These are phyloP conservation scores for Neonectria coccinea DNA, from an alignment of 2,329 filamentous ascomycete genomes.

Conservation along the genomic window DNA sequence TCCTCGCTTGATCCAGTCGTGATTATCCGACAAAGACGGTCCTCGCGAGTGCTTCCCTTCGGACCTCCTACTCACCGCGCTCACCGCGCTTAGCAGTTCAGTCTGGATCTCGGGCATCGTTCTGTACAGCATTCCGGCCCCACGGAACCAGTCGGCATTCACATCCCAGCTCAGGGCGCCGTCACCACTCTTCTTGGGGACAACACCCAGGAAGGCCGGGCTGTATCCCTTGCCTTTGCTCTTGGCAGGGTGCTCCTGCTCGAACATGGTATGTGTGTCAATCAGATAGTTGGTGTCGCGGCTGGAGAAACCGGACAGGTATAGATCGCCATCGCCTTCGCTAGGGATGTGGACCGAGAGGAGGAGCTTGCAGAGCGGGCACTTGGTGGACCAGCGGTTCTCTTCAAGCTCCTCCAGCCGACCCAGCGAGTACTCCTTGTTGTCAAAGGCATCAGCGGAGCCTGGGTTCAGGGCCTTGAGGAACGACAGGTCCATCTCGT, in stretches of 20 bases:
- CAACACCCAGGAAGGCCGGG: constrained; percentile 49
- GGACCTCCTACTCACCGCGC: constrained; percentile 28
- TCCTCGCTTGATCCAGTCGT: constrained; percentile 47
- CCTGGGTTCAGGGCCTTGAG: constrained; percentile 44
- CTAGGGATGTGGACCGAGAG: constrained; percentile 49
- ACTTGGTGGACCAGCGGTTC: constrained; percentile 50
- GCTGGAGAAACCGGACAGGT: constrained; percentile 51
- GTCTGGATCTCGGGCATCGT: constrained; percentile 44
- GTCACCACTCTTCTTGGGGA: constrained; percentile 48
- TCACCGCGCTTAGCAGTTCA: constrained; percentile 42
- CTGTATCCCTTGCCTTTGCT: constrained; percentile 46
- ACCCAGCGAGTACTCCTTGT: constrained; percentile 47
- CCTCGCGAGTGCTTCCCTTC: constrained; percentile 37
- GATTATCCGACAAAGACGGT: constrained; percentile 35
- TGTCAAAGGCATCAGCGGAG: constrained; percentile 49
- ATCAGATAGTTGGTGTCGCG: constrained; percentile 52
- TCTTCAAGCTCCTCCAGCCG: constrained; percentile 48
- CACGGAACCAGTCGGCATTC: constrained; percentile 49
- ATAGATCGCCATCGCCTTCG: constrained; percentile 46
- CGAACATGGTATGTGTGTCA: constrained; percentile 48
- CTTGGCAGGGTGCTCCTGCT: constrained; percentile 47
- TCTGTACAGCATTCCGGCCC: constrained; percentile 50
- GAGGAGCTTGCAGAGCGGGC: constrained; percentile 52
- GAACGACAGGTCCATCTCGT: constrained; percentile 49
- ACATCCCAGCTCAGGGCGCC: constrained; percentile 48